Evolutionary conservation across 345 rosid species (phyloP).

Genomic region (Populus pruinosa): DNA sequence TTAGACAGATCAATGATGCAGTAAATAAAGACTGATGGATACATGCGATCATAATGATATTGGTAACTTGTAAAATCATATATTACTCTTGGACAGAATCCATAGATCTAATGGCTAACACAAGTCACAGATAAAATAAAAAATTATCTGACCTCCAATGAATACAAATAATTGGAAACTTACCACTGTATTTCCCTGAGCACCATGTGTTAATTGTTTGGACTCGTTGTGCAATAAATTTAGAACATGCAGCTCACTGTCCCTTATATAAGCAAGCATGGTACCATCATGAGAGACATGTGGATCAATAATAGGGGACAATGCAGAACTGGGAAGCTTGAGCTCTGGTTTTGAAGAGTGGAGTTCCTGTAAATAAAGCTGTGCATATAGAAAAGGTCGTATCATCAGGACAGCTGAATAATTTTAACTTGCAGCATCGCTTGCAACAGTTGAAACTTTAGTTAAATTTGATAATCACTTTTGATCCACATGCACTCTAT

Average conservation of each 20-base stretch:
- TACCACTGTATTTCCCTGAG: conserved; percentile 62
- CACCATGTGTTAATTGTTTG: conserved; percentile 64
- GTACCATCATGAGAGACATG: conserved; percentile 85
- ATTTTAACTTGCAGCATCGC: not conserved
- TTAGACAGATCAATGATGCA: not conserved
- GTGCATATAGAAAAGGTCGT: conserved; percentile 16
- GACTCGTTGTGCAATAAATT: conserved; percentile 51
- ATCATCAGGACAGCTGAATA: not conserved
- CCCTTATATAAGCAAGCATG: conserved; percentile 68
- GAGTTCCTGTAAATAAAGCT: conserved; percentile 85
- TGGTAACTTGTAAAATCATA: no score
- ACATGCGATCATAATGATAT: not conserved
- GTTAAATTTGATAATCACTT: not conserved
- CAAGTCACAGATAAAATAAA: not conserved
- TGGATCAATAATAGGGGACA: conserved; percentile 75
- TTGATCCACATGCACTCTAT: not conserved
- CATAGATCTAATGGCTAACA: not conserved
- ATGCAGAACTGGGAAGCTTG: conserved; percentile 54
- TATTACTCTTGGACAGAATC: not conserved
- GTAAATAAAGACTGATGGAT: not conserved
- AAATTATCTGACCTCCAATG: not conserved
- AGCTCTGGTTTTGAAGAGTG: conserved; percentile 64
- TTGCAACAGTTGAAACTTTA: no score
- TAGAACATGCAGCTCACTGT: conserved; percentile 67
- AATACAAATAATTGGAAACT: conserved; percentile 21